phyloP scores from a whole-genome alignment of 164 flowering plant species.

The Nelumbo lutea region DNA sequence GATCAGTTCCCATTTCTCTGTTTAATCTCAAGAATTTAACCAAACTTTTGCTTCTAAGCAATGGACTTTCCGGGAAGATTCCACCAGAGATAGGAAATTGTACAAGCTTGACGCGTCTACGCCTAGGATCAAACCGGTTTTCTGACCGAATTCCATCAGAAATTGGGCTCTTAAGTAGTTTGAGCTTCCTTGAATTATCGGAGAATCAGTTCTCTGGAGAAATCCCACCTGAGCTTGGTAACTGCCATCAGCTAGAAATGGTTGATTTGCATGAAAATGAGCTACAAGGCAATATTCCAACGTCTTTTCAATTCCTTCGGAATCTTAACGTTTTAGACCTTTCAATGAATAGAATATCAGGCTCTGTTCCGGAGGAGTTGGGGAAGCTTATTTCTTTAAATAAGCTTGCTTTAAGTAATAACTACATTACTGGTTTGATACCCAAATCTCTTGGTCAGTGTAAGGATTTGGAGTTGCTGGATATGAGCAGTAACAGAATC shows the following conservation, averaged over 20 bases:
- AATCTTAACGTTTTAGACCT: constrained; percentile 49
- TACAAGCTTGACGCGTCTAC: constrained; percentile 37
- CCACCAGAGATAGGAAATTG: constrained; percentile 52
- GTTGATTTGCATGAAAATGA: constrained; percentile 45
- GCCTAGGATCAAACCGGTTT: constrained; percentile 46
- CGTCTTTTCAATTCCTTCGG: constrained; percentile 30
- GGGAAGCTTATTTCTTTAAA: constrained; percentile 44
- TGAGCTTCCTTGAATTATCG: constrained; percentile 56
- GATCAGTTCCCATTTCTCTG: constrained; percentile 39
- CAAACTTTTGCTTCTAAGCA: constrained; percentile 45
- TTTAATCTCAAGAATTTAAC: constrained; percentile 46
- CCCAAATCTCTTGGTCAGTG: constrained; percentile 50
- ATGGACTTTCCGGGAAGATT: constrained; percentile 40
- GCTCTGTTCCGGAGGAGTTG: constrained; percentile 37
- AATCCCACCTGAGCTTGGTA: constrained; percentile 46
- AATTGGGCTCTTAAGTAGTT: constrained; percentile 31
- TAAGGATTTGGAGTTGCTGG: constrained; percentile 47
- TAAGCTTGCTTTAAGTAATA: constrained; percentile 43
- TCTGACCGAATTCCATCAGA: constrained; percentile 46
- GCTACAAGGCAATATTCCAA: constrained; percentile 45
- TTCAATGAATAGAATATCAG: constrained; percentile 43
- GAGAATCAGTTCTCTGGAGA: constrained; percentile 41
- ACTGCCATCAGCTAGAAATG: constrained; percentile 51
- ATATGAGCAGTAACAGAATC: constrained; percentile 46
- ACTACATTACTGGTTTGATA: constrained; percentile 39